Conservation (phyloP, 306 rosid genomes). For the Inga leiocalycina region DNA sequence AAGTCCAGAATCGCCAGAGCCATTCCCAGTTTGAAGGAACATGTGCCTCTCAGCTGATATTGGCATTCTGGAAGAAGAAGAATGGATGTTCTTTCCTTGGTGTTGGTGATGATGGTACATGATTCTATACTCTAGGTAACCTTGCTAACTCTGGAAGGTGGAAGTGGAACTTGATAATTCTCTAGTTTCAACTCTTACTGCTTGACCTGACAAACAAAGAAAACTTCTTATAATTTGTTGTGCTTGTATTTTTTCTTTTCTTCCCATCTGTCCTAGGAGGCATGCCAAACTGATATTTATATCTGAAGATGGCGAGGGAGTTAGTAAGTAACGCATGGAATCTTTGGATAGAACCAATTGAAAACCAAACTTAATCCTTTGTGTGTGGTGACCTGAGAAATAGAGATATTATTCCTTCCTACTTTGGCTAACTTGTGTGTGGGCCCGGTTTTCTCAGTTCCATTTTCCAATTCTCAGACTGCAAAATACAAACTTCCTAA, state of each 20-base stretch:
- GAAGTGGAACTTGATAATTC: slow-evolving; percentile 29
- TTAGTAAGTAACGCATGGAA: slow-evolving; percentile 43
- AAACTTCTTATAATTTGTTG: slow-evolving; percentile 20
- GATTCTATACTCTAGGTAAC: slow-evolving; percentile 28
- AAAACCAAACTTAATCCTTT: slow-evolving; percentile 43
- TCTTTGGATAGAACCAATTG: slow-evolving; percentile 52
- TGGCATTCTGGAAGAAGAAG: slow-evolving; percentile 61
- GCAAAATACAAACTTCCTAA: slow-evolving; percentile 31
- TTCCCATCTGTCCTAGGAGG: slow-evolving; percentile 40
- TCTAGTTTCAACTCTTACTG: slow-evolving; percentile 32
- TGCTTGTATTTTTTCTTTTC: slow-evolving; percentile 33
- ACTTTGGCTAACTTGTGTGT: slow-evolving; percentile 45
- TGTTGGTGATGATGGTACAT: slow-evolving; percentile 57
- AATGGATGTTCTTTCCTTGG: slow-evolving; percentile 62
- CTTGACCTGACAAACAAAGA: slow-evolving; percentile 15
- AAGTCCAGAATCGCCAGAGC: slow-evolving; percentile 70
- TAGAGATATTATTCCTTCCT: slow-evolving; percentile 51
- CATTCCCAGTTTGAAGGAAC: slow-evolving; percentile 61
- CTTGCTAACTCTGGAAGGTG: slow-evolving; percentile 31
- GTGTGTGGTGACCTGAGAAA: slow-evolving; percentile 50
- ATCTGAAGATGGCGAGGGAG: slow-evolving; percentile 34
- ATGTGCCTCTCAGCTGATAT: slow-evolving; percentile 63
- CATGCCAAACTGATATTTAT: slow-evolving; percentile 46
- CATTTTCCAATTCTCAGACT: slow-evolving; percentile 42
- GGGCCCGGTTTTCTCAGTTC: slow-evolving; percentile 39